phyloP scores from a whole-genome alignment of 2,329 filamentous ascomycete genomes.

The Ambrosiella xylebori region DNA sequence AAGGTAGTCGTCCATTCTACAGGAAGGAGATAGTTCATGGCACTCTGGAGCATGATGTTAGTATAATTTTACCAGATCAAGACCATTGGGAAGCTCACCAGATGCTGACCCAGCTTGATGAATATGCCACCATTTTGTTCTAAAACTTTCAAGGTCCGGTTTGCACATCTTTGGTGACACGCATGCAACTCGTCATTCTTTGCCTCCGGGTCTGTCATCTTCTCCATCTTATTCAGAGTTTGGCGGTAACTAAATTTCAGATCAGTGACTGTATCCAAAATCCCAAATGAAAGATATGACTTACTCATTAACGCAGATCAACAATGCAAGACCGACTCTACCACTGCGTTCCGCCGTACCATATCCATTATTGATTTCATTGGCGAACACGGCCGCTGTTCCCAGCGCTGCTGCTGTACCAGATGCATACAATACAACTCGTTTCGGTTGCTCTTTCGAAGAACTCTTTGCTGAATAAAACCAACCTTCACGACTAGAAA shows the following conservation, averaged over 20 bases:
- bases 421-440: slow-evolving; percentile 30
- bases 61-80: neutral
- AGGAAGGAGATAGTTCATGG: slow-evolving; percentile 86
- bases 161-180: slow-evolving; percentile 85
- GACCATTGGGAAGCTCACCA: slow-evolving; percentile 32
- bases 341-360: slow-evolving; percentile 60
- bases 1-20: slow-evolving; percentile 91
- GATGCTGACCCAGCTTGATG: slow-evolving; percentile 90
- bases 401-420: slow-evolving; percentile 33
- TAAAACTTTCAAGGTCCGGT: slow-evolving; percentile 67
- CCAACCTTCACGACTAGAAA: neutral
- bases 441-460: neutral
- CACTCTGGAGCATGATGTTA: slow-evolving; percentile 37
- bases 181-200: slow-evolving; percentile 52
- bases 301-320: slow-evolving; percentile 78
- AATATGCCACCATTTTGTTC: slow-evolving; percentile 98
- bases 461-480: slow-evolving; percentile 3
- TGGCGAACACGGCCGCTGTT: slow-evolving; percentile 35
- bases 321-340: slow-evolving; percentile 57
- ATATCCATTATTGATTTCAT: slow-evolving; percentile 61
- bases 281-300: slow-evolving; percentile 9
- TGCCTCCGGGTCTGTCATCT: slow-evolving; percentile 43
- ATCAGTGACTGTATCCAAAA: neutral
- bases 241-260: slow-evolving; percentile 56
- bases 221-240: slow-evolving; percentile 55